A percentile compares a stretch with the other conserved stretches of the same genome.
Conservation (phyloP, 805 yeast genomes). For the Nakazawaea laoshanensis region DNA sequence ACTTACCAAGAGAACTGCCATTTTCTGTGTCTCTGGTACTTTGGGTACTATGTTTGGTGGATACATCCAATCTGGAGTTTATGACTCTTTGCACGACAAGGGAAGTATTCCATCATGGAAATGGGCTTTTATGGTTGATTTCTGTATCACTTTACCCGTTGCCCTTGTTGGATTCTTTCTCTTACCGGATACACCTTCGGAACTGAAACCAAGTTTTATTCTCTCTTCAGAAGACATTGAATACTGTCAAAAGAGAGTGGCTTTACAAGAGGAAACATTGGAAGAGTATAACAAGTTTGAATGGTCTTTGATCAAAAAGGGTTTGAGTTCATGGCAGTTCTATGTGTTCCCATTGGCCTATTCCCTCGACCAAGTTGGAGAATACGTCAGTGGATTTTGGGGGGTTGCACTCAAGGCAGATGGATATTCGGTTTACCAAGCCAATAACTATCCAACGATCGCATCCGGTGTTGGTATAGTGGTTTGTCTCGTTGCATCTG, state of each 20-base stretch:
- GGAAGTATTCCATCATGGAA: conserved; percentile 58
- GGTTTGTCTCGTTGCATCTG: conserved; percentile 33
- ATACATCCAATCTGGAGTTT: conserved; percentile 50
- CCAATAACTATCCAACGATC: conserved; percentile 47
- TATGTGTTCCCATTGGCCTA: conserved; percentile 26
- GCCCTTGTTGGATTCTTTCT: conserved; percentile 46
- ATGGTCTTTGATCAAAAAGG: conserved; percentile 31
- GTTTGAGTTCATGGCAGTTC: conserved; percentile 44
- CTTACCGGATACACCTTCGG: conserved; percentile 53
- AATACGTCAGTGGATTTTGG: conserved; percentile 39
- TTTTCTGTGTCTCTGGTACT: conserved; percentile 53
- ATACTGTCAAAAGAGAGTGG: conserved; percentile 33
- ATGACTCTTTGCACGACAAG: conserved; percentile 35
- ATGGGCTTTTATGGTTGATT: conserved; percentile 68
- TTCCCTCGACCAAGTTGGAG: conserved; percentile 21
- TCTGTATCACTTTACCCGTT: conserved; percentile 47
- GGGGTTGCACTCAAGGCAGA: conserved; percentile 38
- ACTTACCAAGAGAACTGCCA: conserved; percentile 48
- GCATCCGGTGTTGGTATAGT: conserved; percentile 41
- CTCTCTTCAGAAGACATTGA: conserved; percentile 31
- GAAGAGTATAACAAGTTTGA: conserved; percentile 13
- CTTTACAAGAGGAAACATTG: conserved; percentile 20
- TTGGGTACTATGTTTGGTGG: conserved; percentile 57
- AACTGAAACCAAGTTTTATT: conserved; percentile 19
- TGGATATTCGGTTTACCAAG: conserved; percentile 31